Conservation (phyloP, 768 basidiomycete genomes). For the Trichaptum fuscoviolaceum region DNA sequence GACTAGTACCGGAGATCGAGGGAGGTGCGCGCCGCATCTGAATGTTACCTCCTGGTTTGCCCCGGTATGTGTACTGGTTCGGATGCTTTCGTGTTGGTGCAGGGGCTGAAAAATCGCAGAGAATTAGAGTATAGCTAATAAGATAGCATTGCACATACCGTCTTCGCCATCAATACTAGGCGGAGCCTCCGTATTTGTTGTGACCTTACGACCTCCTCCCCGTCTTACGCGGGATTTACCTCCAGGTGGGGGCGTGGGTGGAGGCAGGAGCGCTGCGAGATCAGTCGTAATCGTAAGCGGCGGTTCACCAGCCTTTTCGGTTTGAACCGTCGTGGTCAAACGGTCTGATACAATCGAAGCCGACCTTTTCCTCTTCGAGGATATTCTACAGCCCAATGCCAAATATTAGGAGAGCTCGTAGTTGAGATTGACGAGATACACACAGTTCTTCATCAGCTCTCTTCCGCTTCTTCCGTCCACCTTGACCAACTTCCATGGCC, state of each 20-base stretch:
- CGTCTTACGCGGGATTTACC: constrained; percentile 33
- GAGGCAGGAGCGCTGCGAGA: constrained; percentile 21
- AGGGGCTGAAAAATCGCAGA: background rate
- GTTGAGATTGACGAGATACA: constrained; percentile 21
- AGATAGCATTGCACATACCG: constrained; percentile 33
- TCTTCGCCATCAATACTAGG: constrained; percentile 51
- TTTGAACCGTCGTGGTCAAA: constrained; percentile 34
- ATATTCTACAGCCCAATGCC: constrained; percentile 27
- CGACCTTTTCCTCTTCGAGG: constrained; percentile 74
- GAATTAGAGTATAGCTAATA: background rate
- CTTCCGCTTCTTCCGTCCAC: constrained; percentile 66
- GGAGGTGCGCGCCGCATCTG: constrained; percentile 26
- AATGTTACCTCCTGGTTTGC: constrained; percentile 18
- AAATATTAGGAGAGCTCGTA: constrained; percentile 11
- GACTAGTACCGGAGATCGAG: constrained; percentile 23
- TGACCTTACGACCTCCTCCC: constrained; percentile 29
- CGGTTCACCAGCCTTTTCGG: constrained; percentile 32
- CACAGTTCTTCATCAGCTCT: constrained; percentile 69
- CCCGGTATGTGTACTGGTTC: constrained; percentile 43
- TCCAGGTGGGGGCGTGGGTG: constrained; percentile 19
- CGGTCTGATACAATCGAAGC: constrained; percentile 66
- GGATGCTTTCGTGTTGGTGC: constrained; percentile 32
- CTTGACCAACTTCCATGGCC: constrained; percentile 37
- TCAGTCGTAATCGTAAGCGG: constrained; percentile 12
- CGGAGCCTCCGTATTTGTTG: background rate